A percentile compares a stretch with the other conserved stretches of the same genome.
Evolutionary conservation across 305 asterid genomes (phyloP).

Genomic region (Withania somnifera): DNA sequence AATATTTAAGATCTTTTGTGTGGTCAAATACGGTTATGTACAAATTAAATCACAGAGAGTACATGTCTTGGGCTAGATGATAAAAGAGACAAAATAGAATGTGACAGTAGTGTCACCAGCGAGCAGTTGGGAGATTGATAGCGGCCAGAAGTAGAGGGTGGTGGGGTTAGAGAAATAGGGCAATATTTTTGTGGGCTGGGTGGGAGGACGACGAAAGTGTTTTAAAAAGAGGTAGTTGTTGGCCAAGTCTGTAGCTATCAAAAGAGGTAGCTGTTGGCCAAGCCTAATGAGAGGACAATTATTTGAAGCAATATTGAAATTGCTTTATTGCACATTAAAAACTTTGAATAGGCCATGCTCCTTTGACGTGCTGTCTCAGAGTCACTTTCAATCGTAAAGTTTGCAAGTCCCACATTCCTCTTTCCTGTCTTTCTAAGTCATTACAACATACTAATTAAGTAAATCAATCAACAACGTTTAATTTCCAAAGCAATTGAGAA

Average conservation of each 20-base stretch:
- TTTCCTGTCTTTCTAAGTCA: neutral
- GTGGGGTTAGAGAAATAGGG: neutral
- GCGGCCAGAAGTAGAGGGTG: neutral
- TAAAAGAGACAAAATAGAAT: neutral
- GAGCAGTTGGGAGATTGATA: constrained; percentile 1
- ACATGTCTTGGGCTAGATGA: neutral
- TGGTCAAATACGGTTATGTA: neutral
- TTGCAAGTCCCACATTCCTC: neutral
- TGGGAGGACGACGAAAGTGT: neutral
- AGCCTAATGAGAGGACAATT: constrained; percentile 1
- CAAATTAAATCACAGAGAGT: neutral
- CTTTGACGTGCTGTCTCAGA: neutral
- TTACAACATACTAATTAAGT: neutral
- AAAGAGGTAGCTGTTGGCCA: neutral
- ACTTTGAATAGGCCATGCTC: neutral
- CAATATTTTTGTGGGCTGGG: neutral
- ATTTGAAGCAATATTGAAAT: constrained; percentile 3
- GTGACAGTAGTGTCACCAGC: neutral
- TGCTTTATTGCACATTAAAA: neutral
- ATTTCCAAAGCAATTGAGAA: neutral
- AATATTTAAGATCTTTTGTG: neutral
- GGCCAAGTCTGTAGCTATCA: neutral
- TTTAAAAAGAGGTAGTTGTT: neutral
- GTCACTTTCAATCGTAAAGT: neutral
- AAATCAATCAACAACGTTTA: neutral